phyloP scores from a whole-genome alignment of 1,284 basidiomycete species.

The Sporisorium reilianum region DNA sequence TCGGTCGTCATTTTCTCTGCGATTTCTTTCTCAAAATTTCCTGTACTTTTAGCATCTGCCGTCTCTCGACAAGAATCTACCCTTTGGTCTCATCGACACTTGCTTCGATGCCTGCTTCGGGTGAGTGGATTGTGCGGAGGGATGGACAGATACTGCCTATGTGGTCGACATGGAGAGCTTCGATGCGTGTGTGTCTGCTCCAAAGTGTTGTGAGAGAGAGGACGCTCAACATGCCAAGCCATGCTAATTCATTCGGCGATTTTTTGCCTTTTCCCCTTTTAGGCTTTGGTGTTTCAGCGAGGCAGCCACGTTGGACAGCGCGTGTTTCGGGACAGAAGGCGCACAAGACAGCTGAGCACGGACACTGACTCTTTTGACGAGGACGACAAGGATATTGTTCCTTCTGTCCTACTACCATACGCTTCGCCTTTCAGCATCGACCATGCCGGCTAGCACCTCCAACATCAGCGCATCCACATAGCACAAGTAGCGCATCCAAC shows the following conservation, averaged over 20 bases:
- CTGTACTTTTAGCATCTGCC: conserved; percentile 20
- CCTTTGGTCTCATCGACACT: neutral
- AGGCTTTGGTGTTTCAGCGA: too few relatives aligned
- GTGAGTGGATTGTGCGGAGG: neutral
- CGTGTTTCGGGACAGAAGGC: neutral
- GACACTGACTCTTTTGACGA: too few relatives aligned
- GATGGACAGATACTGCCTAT: neutral
- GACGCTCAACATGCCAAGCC: too few relatives aligned
- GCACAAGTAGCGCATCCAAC: conserved; percentile 1
- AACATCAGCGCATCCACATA: neutral
- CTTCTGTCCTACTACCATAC: neutral
- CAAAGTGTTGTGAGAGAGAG: too few relatives aligned
- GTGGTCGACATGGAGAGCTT: too few relatives aligned
- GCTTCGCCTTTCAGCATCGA: neutral
- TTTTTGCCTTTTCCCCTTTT: too few relatives aligned
- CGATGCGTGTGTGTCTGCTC: too few relatives aligned
- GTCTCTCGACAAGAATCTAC: neutral
- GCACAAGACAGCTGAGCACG: too few relatives aligned
- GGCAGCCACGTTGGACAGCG: neutral
- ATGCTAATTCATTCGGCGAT: neutral
- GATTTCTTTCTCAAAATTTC: neutral
- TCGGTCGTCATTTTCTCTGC: neutral
- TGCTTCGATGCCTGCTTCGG: neutral
- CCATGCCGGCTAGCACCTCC: neutral
- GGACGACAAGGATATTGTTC: neutral